These are phyloP conservation scores for Candida cerambycidarum DNA, from an alignment of 805 yeast species.

Conservation along the genomic window DNA sequence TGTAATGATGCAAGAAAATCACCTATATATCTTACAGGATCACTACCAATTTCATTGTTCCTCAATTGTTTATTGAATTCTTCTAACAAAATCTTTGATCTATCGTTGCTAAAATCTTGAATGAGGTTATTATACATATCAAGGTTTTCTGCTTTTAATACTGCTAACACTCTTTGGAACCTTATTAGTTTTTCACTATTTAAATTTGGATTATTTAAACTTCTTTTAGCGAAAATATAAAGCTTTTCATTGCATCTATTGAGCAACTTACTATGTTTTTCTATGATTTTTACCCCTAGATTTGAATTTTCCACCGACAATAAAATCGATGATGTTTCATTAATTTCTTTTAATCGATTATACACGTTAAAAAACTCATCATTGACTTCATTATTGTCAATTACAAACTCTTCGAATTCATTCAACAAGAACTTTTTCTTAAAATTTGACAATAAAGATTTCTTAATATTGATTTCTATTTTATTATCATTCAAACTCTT, in stretches of 20 bases:
- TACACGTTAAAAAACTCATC: conserved; percentile 61
- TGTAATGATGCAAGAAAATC: conserved; percentile 89
- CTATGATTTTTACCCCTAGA: conserved; percentile 65
- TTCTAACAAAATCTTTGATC: conserved; percentile 61
- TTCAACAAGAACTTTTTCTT: conserved; percentile 64
- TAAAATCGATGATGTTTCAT: conserved; percentile 65
- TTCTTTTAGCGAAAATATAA: conserved; percentile 29
- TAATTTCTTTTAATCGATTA: conserved; percentile 60
- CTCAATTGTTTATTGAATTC: conserved; percentile 59
- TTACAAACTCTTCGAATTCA: conserved; percentile 66
- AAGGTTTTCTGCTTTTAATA: conserved; percentile 34
- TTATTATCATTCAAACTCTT: conserved; percentile 29
- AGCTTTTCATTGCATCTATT: conserved; percentile 38
- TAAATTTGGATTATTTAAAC: conserved; percentile 32
- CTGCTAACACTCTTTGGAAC: conserved; percentile 32
- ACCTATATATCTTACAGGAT: conserved; percentile 79
- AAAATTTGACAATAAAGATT: conserved; percentile 50
- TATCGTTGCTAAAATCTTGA: conserved; percentile 60
- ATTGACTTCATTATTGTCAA: conserved; percentile 47
- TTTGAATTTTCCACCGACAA: conserved; percentile 66
- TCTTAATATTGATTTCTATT: conserved; percentile 45
- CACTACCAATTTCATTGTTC: conserved; percentile 26
- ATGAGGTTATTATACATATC: conserved; percentile 60
- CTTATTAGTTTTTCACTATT: conserved; percentile 23
- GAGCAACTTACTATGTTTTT: conserved; percentile 51